phyloP scores from a whole-genome alignment of 2,329 filamentous ascomycete genomes.

The Ophiostoma ips region DNA sequence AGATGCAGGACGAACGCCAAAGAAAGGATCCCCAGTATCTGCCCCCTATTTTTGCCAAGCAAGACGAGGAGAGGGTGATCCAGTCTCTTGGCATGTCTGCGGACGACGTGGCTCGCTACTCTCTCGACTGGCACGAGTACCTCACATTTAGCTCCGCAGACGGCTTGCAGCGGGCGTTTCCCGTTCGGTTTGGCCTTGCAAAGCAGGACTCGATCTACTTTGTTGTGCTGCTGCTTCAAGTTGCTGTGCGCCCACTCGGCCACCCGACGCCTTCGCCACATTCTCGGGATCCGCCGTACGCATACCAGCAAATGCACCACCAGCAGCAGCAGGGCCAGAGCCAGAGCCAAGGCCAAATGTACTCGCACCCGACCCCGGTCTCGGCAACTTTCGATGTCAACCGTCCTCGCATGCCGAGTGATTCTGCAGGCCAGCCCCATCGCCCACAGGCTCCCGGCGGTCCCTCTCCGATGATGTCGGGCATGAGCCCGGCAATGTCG shows the following conservation, averaged over 20 bases:
- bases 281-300: constrained; percentile 27
- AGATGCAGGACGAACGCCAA: constrained; percentile 43
- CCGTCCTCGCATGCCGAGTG: constrained; percentile 25
- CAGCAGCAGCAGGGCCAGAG: background rate
- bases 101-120: constrained; percentile 38
- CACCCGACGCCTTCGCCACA: constrained; percentile 34
- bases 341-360: constrained; percentile 21
- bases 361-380: constrained; percentile 31
- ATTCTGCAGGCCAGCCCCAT: constrained; percentile 16
- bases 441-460: constrained; percentile 10
- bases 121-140: constrained; percentile 39
- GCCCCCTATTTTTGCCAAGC: constrained; percentile 45
- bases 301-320: constrained; percentile 26
- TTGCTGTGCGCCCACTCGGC: constrained; percentile 22
- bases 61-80: constrained; percentile 40
- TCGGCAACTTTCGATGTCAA: constrained; percentile 34
- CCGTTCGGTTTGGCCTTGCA: constrained; percentile 40
- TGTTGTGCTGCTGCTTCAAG: constrained; percentile 35
- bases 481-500: constrained; percentile 28
- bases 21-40: constrained; percentile 48
- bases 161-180: constrained; percentile 35
- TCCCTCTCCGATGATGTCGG: constrained; percentile 20
- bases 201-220: constrained; percentile 51
- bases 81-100: constrained; percentile 38
- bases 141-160: constrained; percentile 39